A percentile compares a stretch with the other conserved stretches of the same genome.
Evolutionary conservation across 495 filamentous ascomycete genomes (phyloP).

Genomic region (Glarea lozoyensis): DNA sequence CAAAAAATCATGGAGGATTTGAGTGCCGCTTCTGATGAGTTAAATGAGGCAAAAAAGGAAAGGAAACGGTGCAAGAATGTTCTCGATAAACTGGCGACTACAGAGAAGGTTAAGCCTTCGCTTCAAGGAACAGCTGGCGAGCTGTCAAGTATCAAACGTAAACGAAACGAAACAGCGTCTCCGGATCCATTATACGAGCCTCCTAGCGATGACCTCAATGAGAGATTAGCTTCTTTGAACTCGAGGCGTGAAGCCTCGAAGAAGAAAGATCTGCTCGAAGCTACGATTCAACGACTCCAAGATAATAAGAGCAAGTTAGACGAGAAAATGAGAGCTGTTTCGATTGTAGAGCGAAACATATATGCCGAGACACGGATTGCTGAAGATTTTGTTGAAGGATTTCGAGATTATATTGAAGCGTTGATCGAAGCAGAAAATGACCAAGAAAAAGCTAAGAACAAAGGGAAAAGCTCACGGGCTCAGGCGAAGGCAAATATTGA

Average conservation of each 20-base stretch:
- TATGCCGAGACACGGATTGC: not conserved
- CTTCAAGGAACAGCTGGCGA: not conserved
- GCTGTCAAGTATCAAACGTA: no score
- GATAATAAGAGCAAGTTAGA: conserved; percentile 3
- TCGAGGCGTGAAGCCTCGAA: not conserved
- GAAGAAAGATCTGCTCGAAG: not conserved
- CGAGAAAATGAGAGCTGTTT: conserved; percentile 1
- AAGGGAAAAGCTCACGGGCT: not conserved
- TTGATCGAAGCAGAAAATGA: conserved; percentile 1
- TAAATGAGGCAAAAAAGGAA: not conserved
- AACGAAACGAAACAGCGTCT: not conserved
- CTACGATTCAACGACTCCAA: not conserved
- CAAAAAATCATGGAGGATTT: not conserved
- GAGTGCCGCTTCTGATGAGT: not conserved
- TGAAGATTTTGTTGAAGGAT: conserved; percentile 2
- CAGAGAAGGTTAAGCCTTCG: not conserved
- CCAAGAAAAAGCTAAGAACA: no score
- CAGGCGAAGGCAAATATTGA: not conserved
- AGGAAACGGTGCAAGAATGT: not conserved
- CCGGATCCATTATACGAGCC: not conserved
- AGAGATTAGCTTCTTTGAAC: not conserved
- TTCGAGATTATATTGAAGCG: not conserved
- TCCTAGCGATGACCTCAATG: not conserved
- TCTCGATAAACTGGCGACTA: not conserved
- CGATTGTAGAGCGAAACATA: conserved; percentile 2